These are phyloP conservation scores for Cercis canadensis DNA, from an alignment of 306 rosid species.

Conservation along the genomic window DNA sequence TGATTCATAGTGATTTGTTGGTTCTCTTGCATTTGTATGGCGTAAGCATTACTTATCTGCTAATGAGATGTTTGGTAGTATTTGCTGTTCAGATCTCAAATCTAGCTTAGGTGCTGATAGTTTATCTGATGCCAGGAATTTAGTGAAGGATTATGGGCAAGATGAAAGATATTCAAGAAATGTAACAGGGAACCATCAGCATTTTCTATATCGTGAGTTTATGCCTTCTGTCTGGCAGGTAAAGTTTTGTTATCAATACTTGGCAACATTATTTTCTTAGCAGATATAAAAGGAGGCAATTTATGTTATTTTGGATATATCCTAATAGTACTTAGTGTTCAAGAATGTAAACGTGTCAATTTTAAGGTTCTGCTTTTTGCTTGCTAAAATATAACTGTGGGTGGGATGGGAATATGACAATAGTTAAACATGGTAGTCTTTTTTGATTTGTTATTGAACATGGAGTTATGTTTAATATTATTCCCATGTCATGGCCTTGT, in stretches of 20 bases:
- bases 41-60: not conserved
- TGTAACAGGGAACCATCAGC: constrained; percentile 40
- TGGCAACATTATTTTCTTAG: not conserved
- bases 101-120: constrained; percentile 8
- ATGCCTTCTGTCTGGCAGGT: constrained; percentile 98
- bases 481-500: not conserved
- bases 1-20: not conserved
- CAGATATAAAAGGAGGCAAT: not conserved
- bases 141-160: constrained; percentile 46
- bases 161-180: constrained; percentile 52
- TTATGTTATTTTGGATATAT: too few relatives aligned
- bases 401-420: too few relatives aligned
- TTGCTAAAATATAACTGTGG: not conserved
- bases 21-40: constrained; percentile 15
- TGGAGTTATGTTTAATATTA: constrained; percentile 1
- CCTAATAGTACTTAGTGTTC: too few relatives aligned
- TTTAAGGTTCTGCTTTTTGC: too few relatives aligned
- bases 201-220: constrained; percentile 67
- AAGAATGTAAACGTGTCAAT: too few relatives aligned
- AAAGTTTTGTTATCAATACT: constrained; percentile 32
- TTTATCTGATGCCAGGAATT: constrained; percentile 39
- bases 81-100: constrained; percentile 22
- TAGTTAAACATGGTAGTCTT: not conserved
- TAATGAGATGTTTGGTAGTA: constrained; percentile 2
- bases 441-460: not conserved